Base-by-base conservation (phyloP, 768 basidiomycete genomes). In the Obba rivulosa region DNA sequence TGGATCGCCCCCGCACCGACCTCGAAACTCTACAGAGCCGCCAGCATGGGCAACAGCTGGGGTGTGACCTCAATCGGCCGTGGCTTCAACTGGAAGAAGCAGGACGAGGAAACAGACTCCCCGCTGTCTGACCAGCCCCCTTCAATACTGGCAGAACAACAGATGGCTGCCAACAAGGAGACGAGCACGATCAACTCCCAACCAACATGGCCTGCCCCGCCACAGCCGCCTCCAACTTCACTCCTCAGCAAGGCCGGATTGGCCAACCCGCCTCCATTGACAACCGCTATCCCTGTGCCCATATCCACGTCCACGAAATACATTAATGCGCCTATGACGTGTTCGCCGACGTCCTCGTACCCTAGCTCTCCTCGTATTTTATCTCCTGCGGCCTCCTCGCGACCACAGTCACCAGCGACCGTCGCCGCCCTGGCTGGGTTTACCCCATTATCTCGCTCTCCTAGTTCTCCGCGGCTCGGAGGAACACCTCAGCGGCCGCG, bases 41-140 rank as follows among this genome's bases (percentile, higher is more conserved):
- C 85, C 35, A 85, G 83, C 50, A 80, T 85, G 45, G 79, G 82
- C 25, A 79, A 80, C 52, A 89, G 87, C 66, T 92, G 87, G 86
- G 85, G 84, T 7, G 87, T 92, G 52, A 91, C 89, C 17, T 87
- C 80, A 34, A 83, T 91, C 41, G 89, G 89, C 10, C 79, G 85
- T 41, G 89, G 89, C 16, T 90, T 88, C 61, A 73, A 87, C 64
- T 90, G 88, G 85, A 74, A 73, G 47, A 66, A 73, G 21, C 50
- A 57, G 22, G 71, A 72, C 31, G 61, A 66, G 18, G 57, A 65
- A 23, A 48, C 50, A 34, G 51, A 50, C 23, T 41, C 38, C 16
- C 42, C 52, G 11, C 24, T 48, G 37, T 20, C 28, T 20, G 45
- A 51, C 17, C 46, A 50, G n/a, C 48, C 51, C 7, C n/a, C 45